Base-by-base conservation (phyloP, 345 rosid genomes). In the Pelargonium nanum region DNA sequence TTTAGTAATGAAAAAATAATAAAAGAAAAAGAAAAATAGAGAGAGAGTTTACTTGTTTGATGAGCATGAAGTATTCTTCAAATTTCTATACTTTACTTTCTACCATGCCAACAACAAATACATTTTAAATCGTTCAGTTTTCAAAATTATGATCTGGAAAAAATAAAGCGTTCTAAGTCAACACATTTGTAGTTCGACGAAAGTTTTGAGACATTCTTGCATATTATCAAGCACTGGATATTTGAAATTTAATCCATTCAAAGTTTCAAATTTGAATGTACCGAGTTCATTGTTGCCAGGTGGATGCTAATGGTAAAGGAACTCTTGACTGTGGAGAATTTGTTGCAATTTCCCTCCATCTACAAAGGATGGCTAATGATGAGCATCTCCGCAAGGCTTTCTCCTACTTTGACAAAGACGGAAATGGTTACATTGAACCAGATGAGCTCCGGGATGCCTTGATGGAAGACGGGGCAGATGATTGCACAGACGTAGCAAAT, bases 361-460 rank as follows among this genome's bases (percentile, higher is more conserved):
- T 94, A 20, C 96, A 85, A 65, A 94, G 90, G 76, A 80, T 94
- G 79, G 96, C 91, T 53, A 86, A 94, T 54, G 99, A 94, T 55
- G 99, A 94, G 75, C 99, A 94, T 82, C 86, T 94, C 61, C 96
- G 67, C 60, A 90, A 81, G 79, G 97, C 99, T 30, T 94, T 94
- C 80, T 90, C 99, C 30, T 90, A 84, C 79, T 94, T 94, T 61
- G 99, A 94, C 86, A 90, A 85, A 77, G 96, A 94, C 65, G 89
- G 85, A 22, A 83, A 83, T 63, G 97, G 96, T 69, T 88, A 63
- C 72, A 94, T 94, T 22, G 87, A 86, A 32, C 99, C 96, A 24
- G 75, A 86, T 34, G 99, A 94, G 86, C 99, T 94, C 58, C 81
- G 84, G 13, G 85, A 88, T 68, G 80, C 97, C 52, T 72, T 94